phyloP scores from a whole-genome alignment of 106 monocot species.

The Apostasia shenzhenica region DNA sequence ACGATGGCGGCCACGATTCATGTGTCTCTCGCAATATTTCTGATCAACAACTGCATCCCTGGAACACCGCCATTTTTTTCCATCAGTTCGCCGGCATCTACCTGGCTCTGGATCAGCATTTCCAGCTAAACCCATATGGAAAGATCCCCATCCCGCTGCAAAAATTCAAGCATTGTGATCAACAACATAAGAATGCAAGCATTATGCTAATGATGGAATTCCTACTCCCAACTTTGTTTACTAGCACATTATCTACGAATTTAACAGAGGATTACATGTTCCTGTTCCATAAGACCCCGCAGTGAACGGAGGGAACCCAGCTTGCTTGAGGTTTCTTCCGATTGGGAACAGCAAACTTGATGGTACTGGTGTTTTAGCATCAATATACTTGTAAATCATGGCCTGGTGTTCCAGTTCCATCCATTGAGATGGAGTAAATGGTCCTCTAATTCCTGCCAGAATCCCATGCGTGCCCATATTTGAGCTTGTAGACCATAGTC shows the following conservation, averaged over 20 bases:
- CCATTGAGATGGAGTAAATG: constrained; percentile 90
- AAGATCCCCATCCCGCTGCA: constrained; percentile 37
- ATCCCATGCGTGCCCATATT: constrained; percentile 33
- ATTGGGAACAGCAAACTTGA: constrained; percentile 52
- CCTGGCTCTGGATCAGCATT: constrained; percentile 84
- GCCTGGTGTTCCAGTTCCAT: constrained; percentile 84
- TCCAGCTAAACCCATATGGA: constrained; percentile 64
- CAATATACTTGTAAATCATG: constrained; percentile 79
- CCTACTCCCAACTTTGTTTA: neutral
- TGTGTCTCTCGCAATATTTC: constrained; percentile 93
- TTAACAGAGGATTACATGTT: constrained; percentile 31
- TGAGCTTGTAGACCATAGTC: constrained; percentile 26
- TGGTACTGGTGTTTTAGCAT: constrained; percentile 55
- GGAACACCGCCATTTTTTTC: constrained; percentile 99
- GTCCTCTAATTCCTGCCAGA: constrained; percentile 35
- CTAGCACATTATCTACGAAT: neutral
- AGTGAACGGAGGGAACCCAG: constrained; percentile 35
- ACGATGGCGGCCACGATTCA: constrained; percentile 99
- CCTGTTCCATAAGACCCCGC: constrained; percentile 37
- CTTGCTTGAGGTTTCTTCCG: constrained; percentile 46
- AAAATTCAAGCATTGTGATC: neutral
- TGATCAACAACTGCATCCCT: constrained; percentile 91
- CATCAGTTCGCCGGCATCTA: constrained; percentile 91
- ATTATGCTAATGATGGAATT: neutral
- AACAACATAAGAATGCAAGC: neutral